Evolutionary conservation across 2,329 filamentous ascomycete species (phyloP), one percentile per base, ranked within the genome.

Genomic region (Dryadomyces sulphureus): DNA sequence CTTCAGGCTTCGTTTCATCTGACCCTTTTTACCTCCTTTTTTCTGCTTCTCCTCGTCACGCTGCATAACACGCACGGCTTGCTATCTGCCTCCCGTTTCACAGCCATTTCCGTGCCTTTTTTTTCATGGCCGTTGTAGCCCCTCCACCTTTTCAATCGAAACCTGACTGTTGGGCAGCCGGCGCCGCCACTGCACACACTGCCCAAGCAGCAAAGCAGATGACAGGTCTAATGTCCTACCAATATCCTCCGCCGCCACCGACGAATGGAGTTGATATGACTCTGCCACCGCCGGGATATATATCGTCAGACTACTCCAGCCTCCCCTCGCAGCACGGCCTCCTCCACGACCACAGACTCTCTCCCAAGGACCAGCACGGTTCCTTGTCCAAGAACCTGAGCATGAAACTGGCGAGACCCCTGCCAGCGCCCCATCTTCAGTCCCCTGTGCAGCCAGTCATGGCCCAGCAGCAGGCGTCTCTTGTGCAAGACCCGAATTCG

Each of bases 361-460:
- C 62, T 38, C 56, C 60, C 50, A 54, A 57, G 50, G 60, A 62
- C 49, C 60, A 61, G 50, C 62, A 60, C 51, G 62, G 64, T 43
- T 61, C 61, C 39, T 52, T 61, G 45, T 59, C 61, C 46, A 60
- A 61, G 54, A 56, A 60, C 48, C 55, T 63, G 54, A 64, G 64
- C 48, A 56, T 64, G 55, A 65, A 64, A 51, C 54, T 67, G 48
- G 72, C 70, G 57, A 67, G 68, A 54, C 66, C 70, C 41, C 61
- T 69, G 56, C 71, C 71, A 51, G 69, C 67, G 39, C 66, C 71
- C 54, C 67, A 66, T 57, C 62, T 68, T 49, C 64, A 63, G 12
- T 19, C 45, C 51, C 63, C 62, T 19, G 43, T 45, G 16, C 47
- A 43, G 25, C 43, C 62, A n/a, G 38, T 17, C n/a, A 49, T 46